Evolutionary conservation across 371 early-diverging fungal genomes (phyloP), one percentile per base, ranked within the genome.

Genomic region (Lichtheimia hyalospora): DNA sequence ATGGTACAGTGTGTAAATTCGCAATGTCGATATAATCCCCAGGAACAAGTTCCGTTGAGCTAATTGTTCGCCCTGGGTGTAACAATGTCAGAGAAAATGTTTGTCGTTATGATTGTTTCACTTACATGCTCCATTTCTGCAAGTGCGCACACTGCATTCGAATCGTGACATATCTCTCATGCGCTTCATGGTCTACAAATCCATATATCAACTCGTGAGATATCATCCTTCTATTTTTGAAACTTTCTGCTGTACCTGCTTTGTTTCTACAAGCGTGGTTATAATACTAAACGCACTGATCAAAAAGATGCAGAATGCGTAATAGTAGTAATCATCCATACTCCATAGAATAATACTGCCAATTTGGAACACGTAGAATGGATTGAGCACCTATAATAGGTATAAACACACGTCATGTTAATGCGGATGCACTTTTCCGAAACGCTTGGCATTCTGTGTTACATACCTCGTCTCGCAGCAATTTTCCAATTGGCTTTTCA

Each of bases 281-380:
- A 90, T 68, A 27, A 95, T 88, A 25, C 95, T 92, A n/a, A 84
- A 63, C 14, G 81, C 79, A 43, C 86, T 84, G 46, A 95, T 96
- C 16, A 96, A 52, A 61, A 96, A 83, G 50, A 98, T 97, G 68
- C 95, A 94, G 16, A 86, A 79, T 0, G 97, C 97, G 72, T 97
- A 98, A 67, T 94, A 94, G 61, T 95, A 94, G 71, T 98, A 98
- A 57, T 95, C 86, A 63, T 98, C 99, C 74, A 90, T 66, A 58
- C 84, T 84, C 99, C 99, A 98, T 2, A 97, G 83, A 15, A 92
- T 62, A 48, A 97, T 92, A 59, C 91, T 91, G 43, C 90, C 90
- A 18, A 92, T 86, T 74, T 97, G 97, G 66, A 98, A 97, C 41
- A 97, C 84, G 71, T 94, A 96, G 70, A 98, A 96, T 1, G 99